Conservation (phyloP, 2,329 filamentous ascomycete genomes). For the Beauveria brongniartii region DNA sequence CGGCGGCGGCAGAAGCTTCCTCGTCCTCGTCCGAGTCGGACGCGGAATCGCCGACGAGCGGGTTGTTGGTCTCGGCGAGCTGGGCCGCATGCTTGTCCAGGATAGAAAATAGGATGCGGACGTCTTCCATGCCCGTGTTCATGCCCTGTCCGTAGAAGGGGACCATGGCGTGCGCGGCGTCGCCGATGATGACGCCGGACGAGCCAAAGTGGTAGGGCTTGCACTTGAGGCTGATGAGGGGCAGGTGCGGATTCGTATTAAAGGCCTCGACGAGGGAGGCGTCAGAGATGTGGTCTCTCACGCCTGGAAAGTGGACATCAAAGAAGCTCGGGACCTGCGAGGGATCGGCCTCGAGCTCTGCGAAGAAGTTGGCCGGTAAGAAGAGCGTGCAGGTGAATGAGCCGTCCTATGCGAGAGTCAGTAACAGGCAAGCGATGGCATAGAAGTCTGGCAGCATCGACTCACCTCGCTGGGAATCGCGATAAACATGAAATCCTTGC, state of each 20-base stretch:
- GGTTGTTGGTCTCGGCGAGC: slow-evolving; percentile 36
- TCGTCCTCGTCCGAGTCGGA: not conserved
- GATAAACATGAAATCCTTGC: slow-evolving; percentile 94
- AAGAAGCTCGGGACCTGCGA: slow-evolving; percentile 64
- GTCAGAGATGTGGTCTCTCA: slow-evolving; percentile 62
- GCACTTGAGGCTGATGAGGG: slow-evolving; percentile 90
- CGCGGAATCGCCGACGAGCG: slow-evolving; percentile 18
- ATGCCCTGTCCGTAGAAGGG: slow-evolving; percentile 98
- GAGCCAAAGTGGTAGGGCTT: slow-evolving; percentile 73
- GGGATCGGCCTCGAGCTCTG: slow-evolving; percentile 55
- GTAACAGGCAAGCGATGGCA: not conserved
- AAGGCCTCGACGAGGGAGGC: slow-evolving; percentile 68
- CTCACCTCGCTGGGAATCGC: slow-evolving; percentile 69
- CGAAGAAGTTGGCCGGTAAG: slow-evolving; percentile 63
- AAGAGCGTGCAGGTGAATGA: slow-evolving; percentile 96
- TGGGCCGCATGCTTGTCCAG: slow-evolving; percentile 58
- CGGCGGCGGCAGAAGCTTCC: slow-evolving; percentile 22
- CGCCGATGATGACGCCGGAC: slow-evolving; percentile 78
- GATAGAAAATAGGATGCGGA: slow-evolving; percentile 75
- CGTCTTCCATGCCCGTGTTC: slow-evolving; percentile 93
- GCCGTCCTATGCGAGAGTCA: slow-evolving; percentile 52
- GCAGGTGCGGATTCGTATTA: slow-evolving; percentile 74
- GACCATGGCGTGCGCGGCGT: slow-evolving; percentile 95
- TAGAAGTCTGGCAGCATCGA: not conserved
- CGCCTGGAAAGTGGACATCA: slow-evolving; percentile 76